Evolutionary conservation across 441 rosid genomes (phyloP).

Genomic region (Lepidium campestre): DNA sequence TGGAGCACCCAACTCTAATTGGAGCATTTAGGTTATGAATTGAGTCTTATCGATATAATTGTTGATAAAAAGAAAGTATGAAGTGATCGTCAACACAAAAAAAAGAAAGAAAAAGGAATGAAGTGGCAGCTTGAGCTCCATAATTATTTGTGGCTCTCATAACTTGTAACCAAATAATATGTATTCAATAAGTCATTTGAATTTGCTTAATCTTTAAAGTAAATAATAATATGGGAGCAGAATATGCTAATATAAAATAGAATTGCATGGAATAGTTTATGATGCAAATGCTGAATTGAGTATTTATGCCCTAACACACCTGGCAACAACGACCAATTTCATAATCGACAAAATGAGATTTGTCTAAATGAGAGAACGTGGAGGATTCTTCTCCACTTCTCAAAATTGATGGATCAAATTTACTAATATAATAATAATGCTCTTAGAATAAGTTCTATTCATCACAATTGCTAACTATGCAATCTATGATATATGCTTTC

Average conservation of each 20-base stretch:
- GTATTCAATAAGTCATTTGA: neutral
- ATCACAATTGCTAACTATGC: slow-evolving; percentile 10
- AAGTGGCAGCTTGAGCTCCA: too few species aligned
- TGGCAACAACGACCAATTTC: slow-evolving; percentile 7
- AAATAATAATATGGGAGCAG: neutral
- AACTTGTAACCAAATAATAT: neutral
- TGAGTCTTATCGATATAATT: too few species aligned
- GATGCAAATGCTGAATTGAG: neutral
- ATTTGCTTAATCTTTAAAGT: neutral
- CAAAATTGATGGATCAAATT: slow-evolving; percentile 19
- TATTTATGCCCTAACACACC: slow-evolving; percentile 13
- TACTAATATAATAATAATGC: slow-evolving; percentile 9
- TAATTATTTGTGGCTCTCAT: too few species aligned
- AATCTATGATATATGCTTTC: slow-evolving; percentile 19
- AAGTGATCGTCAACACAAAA: too few species aligned
- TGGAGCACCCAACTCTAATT: too few species aligned
- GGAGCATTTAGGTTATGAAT: too few species aligned
- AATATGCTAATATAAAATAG: slow-evolving; percentile 12
- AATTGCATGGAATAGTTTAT: neutral
- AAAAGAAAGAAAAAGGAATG: too few species aligned
- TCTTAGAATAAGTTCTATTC: slow-evolving; percentile 28
- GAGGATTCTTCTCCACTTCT: slow-evolving; percentile 17
- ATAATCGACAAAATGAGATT: slow-evolving; percentile 7
- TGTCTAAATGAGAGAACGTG: slow-evolving; percentile 24
- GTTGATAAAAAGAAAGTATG: too few species aligned